Percentiles rank a stretch among this genome's conserved stretches.
phyloP scores from a whole-genome alignment of 2,329 filamentous ascomycete species.

The Fragosphaeria purpurea region DNA sequence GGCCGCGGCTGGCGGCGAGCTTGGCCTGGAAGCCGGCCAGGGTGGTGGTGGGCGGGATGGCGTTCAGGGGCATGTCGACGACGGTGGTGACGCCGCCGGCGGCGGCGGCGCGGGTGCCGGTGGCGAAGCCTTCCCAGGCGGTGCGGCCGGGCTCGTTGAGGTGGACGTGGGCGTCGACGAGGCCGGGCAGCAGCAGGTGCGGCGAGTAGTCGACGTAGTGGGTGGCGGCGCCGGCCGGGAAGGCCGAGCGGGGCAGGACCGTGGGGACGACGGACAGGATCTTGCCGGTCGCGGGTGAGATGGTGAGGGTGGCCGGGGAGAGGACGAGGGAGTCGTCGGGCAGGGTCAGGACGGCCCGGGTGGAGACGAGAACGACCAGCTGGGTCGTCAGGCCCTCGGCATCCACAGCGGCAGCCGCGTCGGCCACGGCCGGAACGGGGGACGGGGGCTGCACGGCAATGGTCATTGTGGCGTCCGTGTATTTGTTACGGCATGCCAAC shows the following conservation, averaged over 20 bases:
- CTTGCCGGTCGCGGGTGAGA: conserved; percentile 73
- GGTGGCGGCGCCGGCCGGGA: conserved; percentile 53
- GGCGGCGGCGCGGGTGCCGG: conserved; percentile 84
- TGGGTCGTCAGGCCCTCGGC: not conserved
- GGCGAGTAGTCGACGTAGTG: conserved; percentile 79
- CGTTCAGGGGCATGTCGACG: conserved; percentile 95
- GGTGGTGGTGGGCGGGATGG: conserved; percentile 92
- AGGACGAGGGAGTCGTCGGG: conserved; percentile 51
- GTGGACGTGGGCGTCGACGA: conserved; percentile 96
- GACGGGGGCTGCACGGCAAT: conserved; percentile 22
- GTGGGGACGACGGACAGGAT: conserved; percentile 66
- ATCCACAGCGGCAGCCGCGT: too few species aligned
- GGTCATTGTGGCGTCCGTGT: not conserved
- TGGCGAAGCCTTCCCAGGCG: conserved; percentile 98
- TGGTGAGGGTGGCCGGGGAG: conserved; percentile 71
- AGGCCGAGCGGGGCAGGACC: conserved; percentile 64
- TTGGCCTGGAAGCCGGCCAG: conserved; percentile 75
- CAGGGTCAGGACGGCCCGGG: conserved; percentile 69
- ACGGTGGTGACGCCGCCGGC: conserved; percentile 96
- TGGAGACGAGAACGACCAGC: conserved; percentile 71
- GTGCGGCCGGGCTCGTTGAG: conserved; percentile 94
- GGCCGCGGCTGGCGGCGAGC: conserved; percentile 67
- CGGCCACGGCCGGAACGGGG: conserved; percentile 21
- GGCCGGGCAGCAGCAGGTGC: conserved; percentile 72
- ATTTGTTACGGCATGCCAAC: too few species aligned